A percentile compares a stretch with the other conserved stretches of the same genome.
phyloP scores from a whole-genome alignment of 2,329 filamentous ascomycete species.

The Coniochaeta ligniaria region DNA sequence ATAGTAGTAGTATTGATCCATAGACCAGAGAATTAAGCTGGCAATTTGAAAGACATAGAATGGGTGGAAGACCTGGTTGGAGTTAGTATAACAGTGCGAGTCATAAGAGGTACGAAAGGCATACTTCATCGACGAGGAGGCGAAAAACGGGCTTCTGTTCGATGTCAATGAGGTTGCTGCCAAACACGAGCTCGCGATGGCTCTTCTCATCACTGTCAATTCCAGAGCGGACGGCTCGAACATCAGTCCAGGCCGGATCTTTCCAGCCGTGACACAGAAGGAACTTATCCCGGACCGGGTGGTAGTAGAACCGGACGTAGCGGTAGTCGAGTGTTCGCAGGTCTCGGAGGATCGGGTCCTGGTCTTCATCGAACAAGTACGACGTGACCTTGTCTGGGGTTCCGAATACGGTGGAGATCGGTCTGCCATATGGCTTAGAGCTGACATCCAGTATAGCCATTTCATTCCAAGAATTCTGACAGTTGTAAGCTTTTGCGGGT shows the following conservation, averaged over 20 bases:
- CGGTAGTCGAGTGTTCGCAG: constrained; percentile 83
- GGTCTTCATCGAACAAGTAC: constrained; percentile 54
- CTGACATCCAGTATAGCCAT: constrained; percentile 69
- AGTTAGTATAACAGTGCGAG: constrained; percentile 10
- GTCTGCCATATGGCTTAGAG: constrained; percentile 43
- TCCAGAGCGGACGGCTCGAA: constrained; percentile 66
- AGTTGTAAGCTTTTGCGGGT: background rate
- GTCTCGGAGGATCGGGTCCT: constrained; percentile 68
- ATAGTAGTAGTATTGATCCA: constrained; percentile 98
- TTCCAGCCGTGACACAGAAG: constrained; percentile 86
- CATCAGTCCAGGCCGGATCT: constrained; percentile 80
- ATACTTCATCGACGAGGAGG: constrained; percentile 80
- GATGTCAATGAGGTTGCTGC: constrained; percentile 85
- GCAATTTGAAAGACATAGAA: constrained; percentile 98
- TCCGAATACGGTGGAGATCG: constrained; percentile 60
- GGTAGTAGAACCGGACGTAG: constrained; percentile 88
- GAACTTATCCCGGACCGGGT: constrained; percentile 85
- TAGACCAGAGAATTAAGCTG: constrained; percentile 86
- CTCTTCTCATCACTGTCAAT: constrained; percentile 86
- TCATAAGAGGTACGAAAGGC: constrained; percentile 6
- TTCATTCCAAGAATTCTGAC: constrained; percentile 89
- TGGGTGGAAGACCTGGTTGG: constrained; percentile 77
- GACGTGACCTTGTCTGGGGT: constrained; percentile 51
- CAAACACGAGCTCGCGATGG: constrained; percentile 78
- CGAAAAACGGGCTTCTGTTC: constrained; percentile 79